Conservation (phyloP, 345 rosid genomes). For the Sonneratia alba region DNA sequence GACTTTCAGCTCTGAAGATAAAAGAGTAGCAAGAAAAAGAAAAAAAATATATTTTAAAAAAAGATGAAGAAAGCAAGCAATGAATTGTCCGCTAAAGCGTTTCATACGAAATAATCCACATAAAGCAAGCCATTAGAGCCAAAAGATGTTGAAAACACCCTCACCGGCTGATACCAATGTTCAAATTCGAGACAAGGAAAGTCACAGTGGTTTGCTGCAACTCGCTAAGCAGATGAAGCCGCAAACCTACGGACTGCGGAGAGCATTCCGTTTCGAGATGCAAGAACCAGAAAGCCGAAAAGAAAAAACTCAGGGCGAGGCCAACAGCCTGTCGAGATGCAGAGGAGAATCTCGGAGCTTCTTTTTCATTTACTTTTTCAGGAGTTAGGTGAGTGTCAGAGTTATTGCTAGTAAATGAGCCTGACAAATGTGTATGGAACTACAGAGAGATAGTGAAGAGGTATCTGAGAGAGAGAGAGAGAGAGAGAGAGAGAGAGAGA, state of each 20-base stretch:
- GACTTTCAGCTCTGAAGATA: constrained; percentile 13
- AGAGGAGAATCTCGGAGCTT: too few relatives aligned
- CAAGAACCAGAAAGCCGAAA: not conserved
- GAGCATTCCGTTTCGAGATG: not conserved
- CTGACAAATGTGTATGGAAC: constrained; percentile 2
- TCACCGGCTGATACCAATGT: not conserved
- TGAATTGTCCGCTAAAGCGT: not conserved
- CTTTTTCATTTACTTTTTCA: not conserved
- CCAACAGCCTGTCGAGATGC: too few relatives aligned
- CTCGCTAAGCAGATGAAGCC: not conserved
- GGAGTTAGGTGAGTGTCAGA: constrained; percentile 2
- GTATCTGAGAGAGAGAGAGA: too few relatives aligned
- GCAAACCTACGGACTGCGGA: not conserved
- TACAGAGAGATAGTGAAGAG: not conserved
- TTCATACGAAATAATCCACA: not conserved
- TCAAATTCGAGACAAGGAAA: not conserved
- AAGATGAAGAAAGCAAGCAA: not conserved
- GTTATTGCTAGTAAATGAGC: not conserved
- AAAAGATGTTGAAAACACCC: not conserved
- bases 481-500: not conserved
- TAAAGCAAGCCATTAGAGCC: not conserved
- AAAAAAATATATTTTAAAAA: not conserved
- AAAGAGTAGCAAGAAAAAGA: not conserved
- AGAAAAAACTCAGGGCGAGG: too few relatives aligned
- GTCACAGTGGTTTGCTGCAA: too few relatives aligned